These are phyloP conservation scores for Candida pseudofarinosa DNA, from an alignment of 805 yeast species.

Conservation along the genomic window DNA sequence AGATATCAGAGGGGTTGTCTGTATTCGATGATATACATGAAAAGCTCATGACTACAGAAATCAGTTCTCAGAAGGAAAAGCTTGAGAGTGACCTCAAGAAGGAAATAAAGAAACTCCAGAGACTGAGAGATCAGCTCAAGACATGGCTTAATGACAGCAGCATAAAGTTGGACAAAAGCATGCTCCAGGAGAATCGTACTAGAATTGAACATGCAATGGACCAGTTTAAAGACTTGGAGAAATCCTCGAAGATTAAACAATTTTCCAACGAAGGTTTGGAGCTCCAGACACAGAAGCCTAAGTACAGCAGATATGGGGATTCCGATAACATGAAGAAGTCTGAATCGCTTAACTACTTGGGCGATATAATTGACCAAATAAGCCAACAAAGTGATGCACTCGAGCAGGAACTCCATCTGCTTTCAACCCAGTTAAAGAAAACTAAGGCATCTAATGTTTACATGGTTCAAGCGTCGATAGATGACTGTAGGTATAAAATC, in stretches of 20 bases:
- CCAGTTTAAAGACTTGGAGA: slow-evolving; percentile 89
- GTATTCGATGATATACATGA: slow-evolving; percentile 84
- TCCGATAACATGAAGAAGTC: slow-evolving; percentile 78
- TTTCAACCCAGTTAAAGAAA: slow-evolving; percentile 34
- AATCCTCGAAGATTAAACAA: slow-evolving; percentile 89
- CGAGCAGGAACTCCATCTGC: slow-evolving; percentile 58
- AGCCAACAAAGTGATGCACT: slow-evolving; percentile 75
- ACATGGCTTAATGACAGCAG: slow-evolving; percentile 91
- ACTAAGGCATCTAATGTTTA: slow-evolving; percentile 49
- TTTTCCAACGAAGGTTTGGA: slow-evolving; percentile 90
- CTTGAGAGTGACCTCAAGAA: slow-evolving; percentile 88
- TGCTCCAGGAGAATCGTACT: slow-evolving; percentile 54
- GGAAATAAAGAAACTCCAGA: slow-evolving; percentile 90
- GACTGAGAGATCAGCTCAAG: slow-evolving; percentile 91
- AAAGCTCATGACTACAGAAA: slow-evolving; percentile 75
- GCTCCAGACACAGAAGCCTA: slow-evolving; percentile 45
- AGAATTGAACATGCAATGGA: slow-evolving; percentile 92
- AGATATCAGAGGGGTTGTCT: slow-evolving; percentile 83
- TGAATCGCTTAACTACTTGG: slow-evolving; percentile 67
- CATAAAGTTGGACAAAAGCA: slow-evolving; percentile 63
- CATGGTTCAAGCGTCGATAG: slow-evolving; percentile 48
- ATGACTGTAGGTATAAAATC: slow-evolving; percentile 56
- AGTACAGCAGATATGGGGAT: slow-evolving; percentile 41
- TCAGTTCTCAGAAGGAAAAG: slow-evolving; percentile 87
- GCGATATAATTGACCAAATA: slow-evolving; percentile 70